Evolutionary conservation across 345 rosid species (phyloP).

Genomic region (Clausena lansium): DNA sequence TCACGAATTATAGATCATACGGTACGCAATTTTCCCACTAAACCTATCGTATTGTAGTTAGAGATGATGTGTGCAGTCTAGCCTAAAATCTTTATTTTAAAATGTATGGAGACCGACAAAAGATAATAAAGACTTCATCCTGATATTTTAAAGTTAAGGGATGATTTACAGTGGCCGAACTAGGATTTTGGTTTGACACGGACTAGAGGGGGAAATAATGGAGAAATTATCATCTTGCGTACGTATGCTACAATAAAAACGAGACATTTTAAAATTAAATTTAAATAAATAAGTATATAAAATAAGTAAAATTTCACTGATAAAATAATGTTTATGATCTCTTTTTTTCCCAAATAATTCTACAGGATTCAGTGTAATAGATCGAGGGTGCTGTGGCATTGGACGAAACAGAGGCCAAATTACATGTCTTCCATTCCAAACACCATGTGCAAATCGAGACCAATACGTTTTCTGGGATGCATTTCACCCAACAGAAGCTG

Average conservation of each 20-base stretch:
- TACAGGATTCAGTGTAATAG: conserved; percentile 67
- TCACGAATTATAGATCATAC: conserved; percentile 43
- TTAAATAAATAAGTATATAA: too few relatives aligned
- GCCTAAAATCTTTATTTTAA: too few relatives aligned
- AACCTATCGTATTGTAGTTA: not conserved
- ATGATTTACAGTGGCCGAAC: too few relatives aligned
- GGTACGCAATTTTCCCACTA: conserved; percentile 42
- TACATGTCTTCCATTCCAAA: conserved; percentile 89
- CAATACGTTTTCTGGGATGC: conserved; percentile 94
- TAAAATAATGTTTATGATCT: not conserved
- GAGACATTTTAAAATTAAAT: too few relatives aligned
- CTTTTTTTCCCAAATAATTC: not conserved
- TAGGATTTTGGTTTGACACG: too few relatives aligned
- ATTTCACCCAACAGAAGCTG: conserved; percentile 93
- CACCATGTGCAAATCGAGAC: conserved; percentile 72
- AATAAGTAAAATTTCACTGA: too few relatives aligned
- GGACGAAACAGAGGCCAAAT: conserved; percentile 88
- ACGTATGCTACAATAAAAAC: too few relatives aligned
- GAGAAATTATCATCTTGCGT: too few relatives aligned
- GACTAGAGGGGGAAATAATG: too few relatives aligned
- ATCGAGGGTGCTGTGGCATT: conserved; percentile 89
- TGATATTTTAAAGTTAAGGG: too few relatives aligned
- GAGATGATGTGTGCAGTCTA: not conserved
- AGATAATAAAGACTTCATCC: too few relatives aligned
- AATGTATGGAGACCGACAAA: not conserved